Conservation (phyloP, 257 asterid genomes). For the Handroanthus guayacan region DNA sequence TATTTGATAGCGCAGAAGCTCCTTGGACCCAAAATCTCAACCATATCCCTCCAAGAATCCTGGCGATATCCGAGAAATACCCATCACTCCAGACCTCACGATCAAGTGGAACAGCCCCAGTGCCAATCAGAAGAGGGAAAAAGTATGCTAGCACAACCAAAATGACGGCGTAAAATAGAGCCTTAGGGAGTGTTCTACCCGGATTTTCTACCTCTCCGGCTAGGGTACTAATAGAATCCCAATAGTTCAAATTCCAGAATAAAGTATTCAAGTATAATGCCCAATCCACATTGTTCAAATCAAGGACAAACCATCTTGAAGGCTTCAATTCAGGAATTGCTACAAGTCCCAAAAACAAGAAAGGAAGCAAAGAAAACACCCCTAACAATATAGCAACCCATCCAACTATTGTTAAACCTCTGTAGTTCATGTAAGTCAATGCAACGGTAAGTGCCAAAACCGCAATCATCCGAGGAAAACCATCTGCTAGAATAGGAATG, state of each 20-base stretch:
- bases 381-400: slow-evolving; percentile 65
- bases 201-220: slow-evolving; percentile 74
- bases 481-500: slow-evolving; percentile 53
- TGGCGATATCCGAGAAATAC: slow-evolving; percentile 69
- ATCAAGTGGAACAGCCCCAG: slow-evolving; percentile 60
- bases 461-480: slow-evolving; percentile 50
- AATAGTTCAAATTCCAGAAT: slow-evolving; percentile 78
- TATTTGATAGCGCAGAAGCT: slow-evolving; percentile 71
- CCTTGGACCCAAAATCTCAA: slow-evolving; percentile 70
- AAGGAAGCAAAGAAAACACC: slow-evolving; percentile 61
- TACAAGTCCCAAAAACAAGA: slow-evolving; percentile 62
- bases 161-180: slow-evolving; percentile 65
- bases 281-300: slow-evolving; percentile 62
- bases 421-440: slow-evolving; percentile 63
- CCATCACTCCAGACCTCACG: slow-evolving; percentile 71
- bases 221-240: slow-evolving; percentile 73
- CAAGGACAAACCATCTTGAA: slow-evolving; percentile 65
- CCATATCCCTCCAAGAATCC: slow-evolving; percentile 71
- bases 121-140: slow-evolving; percentile 68
- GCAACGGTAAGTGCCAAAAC: slow-evolving; percentile 45
- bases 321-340: slow-evolving; percentile 62
- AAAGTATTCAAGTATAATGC: slow-evolving; percentile 62
- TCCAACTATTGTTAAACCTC: slow-evolving; percentile 73
- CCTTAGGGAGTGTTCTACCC: slow-evolving; percentile 63
- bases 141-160: slow-evolving; percentile 59